Percentiles rank a stretch among this genome's conserved stretches.
phyloP scores from a whole-genome alignment of 768 basidiomycete species.

The Boletus bicolor region DNA sequence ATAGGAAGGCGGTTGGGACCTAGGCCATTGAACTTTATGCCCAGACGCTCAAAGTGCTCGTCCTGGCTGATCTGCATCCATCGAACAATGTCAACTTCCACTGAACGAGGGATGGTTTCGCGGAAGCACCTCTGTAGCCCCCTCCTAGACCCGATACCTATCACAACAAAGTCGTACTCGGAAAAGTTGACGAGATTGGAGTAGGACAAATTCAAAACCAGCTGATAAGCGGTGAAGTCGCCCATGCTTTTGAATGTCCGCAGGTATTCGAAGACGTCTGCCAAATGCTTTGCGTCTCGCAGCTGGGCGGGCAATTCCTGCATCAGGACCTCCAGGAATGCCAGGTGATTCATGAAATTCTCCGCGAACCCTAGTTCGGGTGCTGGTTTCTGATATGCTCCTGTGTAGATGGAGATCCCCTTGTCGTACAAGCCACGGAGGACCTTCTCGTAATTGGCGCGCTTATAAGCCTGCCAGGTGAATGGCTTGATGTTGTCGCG shows the following conservation, averaged over 20 bases:
- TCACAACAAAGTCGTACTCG: slow-evolving; percentile 64
- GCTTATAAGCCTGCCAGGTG: slow-evolving; percentile 58
- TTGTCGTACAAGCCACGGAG: slow-evolving; percentile 40
- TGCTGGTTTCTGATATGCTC: slow-evolving; percentile 69
- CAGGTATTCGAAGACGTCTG: slow-evolving; percentile 61
- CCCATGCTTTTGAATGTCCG: slow-evolving; percentile 67
- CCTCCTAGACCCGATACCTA: slow-evolving; percentile 63
- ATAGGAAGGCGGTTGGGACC: slow-evolving; percentile 49
- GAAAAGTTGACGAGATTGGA: slow-evolving; percentile 57
- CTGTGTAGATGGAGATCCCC: slow-evolving; percentile 56
- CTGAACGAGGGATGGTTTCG: slow-evolving; percentile 34
- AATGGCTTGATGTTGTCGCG: slow-evolving; percentile 49
- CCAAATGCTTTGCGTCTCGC: slow-evolving; percentile 48
- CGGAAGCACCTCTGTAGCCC: slow-evolving; percentile 73
- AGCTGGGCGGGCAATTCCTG: slow-evolving; percentile 51
- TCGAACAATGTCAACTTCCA: slow-evolving; percentile 58
- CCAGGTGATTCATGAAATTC: slow-evolving; percentile 60
- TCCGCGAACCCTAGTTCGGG: slow-evolving; percentile 49
- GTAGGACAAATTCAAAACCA: slow-evolving; percentile 58
- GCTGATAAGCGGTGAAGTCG: slow-evolving; percentile 71
- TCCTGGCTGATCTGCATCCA: slow-evolving; percentile 61
- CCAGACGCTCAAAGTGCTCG: slow-evolving; percentile 58
- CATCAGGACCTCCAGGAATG: slow-evolving; percentile 59
- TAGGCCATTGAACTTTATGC: slow-evolving; percentile 49
- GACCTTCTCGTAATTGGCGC: slow-evolving; percentile 49